Evolutionary conservation across 495 filamentous ascomycete genomes (phyloP).

Genomic region (Sordaria brevicollis): DNA sequence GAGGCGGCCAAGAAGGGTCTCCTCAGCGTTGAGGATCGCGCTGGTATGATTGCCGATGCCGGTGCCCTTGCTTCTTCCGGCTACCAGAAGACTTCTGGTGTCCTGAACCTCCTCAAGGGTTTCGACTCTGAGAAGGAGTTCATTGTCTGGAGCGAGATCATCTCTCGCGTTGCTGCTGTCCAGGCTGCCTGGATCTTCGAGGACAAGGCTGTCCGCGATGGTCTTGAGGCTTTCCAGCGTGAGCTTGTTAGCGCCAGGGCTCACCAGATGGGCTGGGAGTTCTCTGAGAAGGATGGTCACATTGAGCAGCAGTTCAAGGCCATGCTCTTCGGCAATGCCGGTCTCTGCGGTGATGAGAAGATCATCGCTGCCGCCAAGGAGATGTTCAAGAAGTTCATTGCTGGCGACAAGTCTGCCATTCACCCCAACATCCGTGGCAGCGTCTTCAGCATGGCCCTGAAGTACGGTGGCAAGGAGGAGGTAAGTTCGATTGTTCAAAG

Average conservation of each 20-base stretch:
- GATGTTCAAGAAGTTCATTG: conserved; percentile 62
- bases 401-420: conserved; percentile 57
- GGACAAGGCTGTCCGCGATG: conserved; percentile 57
- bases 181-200: conserved; percentile 86
- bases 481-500: conserved; percentile 28
- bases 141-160: conserved; percentile 90
- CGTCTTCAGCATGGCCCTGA: conserved; percentile 62
- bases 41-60: conserved; percentile 92
- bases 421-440: conserved; percentile 62
- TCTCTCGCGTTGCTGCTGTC: conserved; percentile 61
- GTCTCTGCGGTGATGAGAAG: conserved; percentile 52
- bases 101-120: conserved; percentile 73
- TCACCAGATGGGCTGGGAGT: conserved; percentile 79
- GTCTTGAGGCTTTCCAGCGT: conserved; percentile 71
- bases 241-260: conserved; percentile 65
- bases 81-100: conserved; percentile 84
- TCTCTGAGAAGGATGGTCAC: conserved; percentile 73
- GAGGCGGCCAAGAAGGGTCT: conserved; percentile 74
- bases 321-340: conserved; percentile 57
- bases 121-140: conserved; percentile 80
- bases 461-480: conserved; percentile 63
- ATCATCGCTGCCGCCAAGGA: conserved; percentile 54
- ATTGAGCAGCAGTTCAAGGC: conserved; percentile 80
- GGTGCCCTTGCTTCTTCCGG: conserved; percentile 83
- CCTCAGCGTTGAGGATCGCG: conserved; percentile 86